phyloP scores from a whole-genome alignment of 75 land plant genomes.

The Picea sitchensis region DNA sequence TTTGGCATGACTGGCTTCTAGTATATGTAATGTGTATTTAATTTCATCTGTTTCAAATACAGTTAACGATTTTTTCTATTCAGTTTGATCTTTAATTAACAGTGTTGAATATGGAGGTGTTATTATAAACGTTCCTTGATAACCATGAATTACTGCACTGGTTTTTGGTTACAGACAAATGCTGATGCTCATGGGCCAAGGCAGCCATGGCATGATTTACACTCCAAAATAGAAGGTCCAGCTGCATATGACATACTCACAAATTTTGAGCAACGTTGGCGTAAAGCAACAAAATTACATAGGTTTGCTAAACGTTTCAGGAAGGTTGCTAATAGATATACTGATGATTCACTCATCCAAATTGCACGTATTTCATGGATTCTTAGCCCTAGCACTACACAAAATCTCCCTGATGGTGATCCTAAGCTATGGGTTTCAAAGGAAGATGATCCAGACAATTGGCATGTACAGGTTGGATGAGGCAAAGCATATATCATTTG shows the following conservation, averaged over 20 bases:
- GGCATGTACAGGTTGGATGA: conserved; percentile 77
- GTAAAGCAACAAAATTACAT: conserved; percentile 50
- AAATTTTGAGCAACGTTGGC: conserved; percentile 93
- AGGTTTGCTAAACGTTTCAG: conserved; percentile 44
- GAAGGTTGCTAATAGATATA: conserved; percentile 41
- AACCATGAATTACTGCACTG: background rate
- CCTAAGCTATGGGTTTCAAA: conserved; percentile 27
- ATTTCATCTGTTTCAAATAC: too few relatives aligned
- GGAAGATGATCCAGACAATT: conserved; percentile 55
- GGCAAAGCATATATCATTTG: background rate
- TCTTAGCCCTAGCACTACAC: conserved; percentile 47
- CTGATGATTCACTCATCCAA: conserved; percentile 70
- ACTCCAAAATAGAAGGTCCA: conserved; percentile 86
- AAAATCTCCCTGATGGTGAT: conserved; percentile 29
- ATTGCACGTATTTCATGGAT: conserved; percentile 80
- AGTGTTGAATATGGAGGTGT: too few relatives aligned
- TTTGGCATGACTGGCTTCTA: too few relatives aligned
- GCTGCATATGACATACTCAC: conserved; percentile 84
- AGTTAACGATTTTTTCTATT: too few relatives aligned
- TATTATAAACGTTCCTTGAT: too few relatives aligned
- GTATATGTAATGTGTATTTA: too few relatives aligned
- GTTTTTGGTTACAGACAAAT: conserved; percentile 3
- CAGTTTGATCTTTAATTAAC: too few relatives aligned
- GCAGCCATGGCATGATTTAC: conserved; percentile 95
- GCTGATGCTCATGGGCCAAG: conserved; percentile 50